phyloP scores from a whole-genome alignment of 371 early-diverging fungal species.

The Synchytrium microbalum region DNA sequence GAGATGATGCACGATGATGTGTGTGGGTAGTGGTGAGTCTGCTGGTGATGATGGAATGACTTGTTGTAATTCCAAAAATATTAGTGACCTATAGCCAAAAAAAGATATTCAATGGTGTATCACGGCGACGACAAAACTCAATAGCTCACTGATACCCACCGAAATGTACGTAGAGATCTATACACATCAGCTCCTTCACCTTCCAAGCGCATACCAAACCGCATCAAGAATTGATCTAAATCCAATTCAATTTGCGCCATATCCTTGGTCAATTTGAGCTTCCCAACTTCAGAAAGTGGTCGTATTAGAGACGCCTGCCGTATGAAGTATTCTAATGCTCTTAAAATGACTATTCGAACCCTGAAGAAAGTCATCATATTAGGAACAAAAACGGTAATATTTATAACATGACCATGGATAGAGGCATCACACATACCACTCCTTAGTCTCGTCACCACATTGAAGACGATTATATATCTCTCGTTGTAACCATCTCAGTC shows the following conservation, averaged over 20 bases:
- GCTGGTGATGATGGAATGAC: slow-evolving; percentile 40
- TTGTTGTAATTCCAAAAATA: slow-evolving; percentile 52
- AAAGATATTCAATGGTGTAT: not conserved
- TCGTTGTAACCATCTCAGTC: slow-evolving; percentile 49
- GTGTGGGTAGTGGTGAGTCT: slow-evolving; percentile 37
- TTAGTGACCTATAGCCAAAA: slow-evolving; percentile 30
- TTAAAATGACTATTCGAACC: slow-evolving; percentile 40
- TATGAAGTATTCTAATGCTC: slow-evolving; percentile 47
- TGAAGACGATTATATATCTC: slow-evolving; percentile 48
- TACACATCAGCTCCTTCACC: slow-evolving; percentile 46
- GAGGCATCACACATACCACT: slow-evolving; percentile 43
- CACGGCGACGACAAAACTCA: not conserved
- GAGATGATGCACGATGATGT: slow-evolving; percentile 50
- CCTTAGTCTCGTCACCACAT: slow-evolving; percentile 51
- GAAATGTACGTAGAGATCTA: slow-evolving; percentile 48
- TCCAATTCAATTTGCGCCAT: slow-evolving; percentile 63
- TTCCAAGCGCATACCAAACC: slow-evolving; percentile 44
- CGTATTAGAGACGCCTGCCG: slow-evolving; percentile 43
- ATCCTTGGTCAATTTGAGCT: slow-evolving; percentile 55
- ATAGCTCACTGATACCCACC: slow-evolving; percentile 6
- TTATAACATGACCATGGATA: not conserved
- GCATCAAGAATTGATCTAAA: not conserved
- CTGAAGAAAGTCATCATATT: slow-evolving; percentile 20
- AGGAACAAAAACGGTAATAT: not conserved
- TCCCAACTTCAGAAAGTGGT: slow-evolving; percentile 26